Base-by-base conservation (phyloP, 2,329 filamentous ascomycete genomes). In the Periglandula ipomoeae region DNA sequence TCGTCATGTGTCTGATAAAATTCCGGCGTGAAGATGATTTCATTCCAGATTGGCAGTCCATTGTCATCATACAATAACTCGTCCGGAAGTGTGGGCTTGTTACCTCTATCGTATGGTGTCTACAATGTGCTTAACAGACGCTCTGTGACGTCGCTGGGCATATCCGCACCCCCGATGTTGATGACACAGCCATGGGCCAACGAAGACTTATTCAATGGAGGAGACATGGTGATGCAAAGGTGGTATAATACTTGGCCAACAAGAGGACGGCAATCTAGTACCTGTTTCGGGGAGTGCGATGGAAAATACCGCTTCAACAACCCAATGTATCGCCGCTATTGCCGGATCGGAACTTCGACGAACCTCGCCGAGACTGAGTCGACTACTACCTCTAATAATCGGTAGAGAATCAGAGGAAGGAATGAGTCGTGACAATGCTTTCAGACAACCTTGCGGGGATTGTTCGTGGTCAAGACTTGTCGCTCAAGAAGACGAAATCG, bases 1-100 rank as follows among this genome's bases (percentile, higher is more conserved):
- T 70, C 68, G 32, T 70, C 68, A 26, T 64, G 61, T 3, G 68
- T 68, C 50, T 70, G 68, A 50, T 70, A 70, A 50, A 68, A 70
- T 37, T 68, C 61, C 1, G 59, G 55, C 1, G 59, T 66, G 52
- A 61, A 66, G 47, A 70, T 70, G 49, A 70, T 69, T 9, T 67
- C 50, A 41, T 67, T 67, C 68, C 68, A 70, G 51, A 70, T 67
- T 5, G 56, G 54, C 43, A 70, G 56, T 1, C 68, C 68, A 5
- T 56, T 45, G 46, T 68, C 67, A 50, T 66, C 59, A 51, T 70
- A 70, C 41, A 70, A 56, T 35, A 69, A 55, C 55, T 70, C 68
- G 44, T 70, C 68, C 1, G 68, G 68, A 26, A 70, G 58, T 1
- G 58, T 61, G 15, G 60, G 58, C 49, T 61, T 60, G 11, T 51